A percentile compares a stretch with the other conserved stretches of the same genome.
phyloP scores from a whole-genome alignment of 805 yeast species.

The Jamesozyma piceae region DNA sequence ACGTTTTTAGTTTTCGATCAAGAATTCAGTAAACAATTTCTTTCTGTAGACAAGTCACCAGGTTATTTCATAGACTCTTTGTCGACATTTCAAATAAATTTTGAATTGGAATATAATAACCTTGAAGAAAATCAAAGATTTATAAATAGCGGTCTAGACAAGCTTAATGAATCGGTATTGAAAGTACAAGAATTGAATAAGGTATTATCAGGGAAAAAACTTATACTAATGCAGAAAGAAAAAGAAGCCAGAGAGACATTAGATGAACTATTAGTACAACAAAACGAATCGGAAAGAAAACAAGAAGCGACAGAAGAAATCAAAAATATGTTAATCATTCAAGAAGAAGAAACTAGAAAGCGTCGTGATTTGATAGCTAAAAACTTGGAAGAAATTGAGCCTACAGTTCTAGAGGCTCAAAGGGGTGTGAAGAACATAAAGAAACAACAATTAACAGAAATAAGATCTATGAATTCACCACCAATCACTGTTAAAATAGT shows the following conservation, averaged over 20 bases:
- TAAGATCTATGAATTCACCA: conserved; percentile 82
- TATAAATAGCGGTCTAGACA: conserved; percentile 62
- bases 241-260: conserved; percentile 62
- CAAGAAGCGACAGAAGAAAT: conserved; percentile 77
- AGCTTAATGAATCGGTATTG: conserved; percentile 65
- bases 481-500: conserved; percentile 81
- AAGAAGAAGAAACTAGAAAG: conserved; percentile 49
- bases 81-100: conserved; percentile 36
- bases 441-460: conserved; percentile 83
- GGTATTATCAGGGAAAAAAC: conserved; percentile 45
- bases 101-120: conserved; percentile 35
- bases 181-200: conserved; percentile 54
- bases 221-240: conserved; percentile 45
- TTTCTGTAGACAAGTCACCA: conserved; percentile 34
- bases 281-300: conserved; percentile 85
- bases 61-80: conserved; percentile 47
- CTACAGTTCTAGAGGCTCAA: conserved; percentile 76
- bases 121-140: conserved; percentile 64
- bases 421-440: conserved; percentile 86
- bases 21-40: conserved; percentile 6
- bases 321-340: conserved; percentile 56
- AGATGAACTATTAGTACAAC: conserved; percentile 68
- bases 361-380: conserved; percentile 47
- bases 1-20: conserved; percentile 41
- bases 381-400: conserved; percentile 72